Evolutionary conservation across 1,284 basidiomycete genomes (phyloP).

Genomic region (Entoloma clypeatum): DNA sequence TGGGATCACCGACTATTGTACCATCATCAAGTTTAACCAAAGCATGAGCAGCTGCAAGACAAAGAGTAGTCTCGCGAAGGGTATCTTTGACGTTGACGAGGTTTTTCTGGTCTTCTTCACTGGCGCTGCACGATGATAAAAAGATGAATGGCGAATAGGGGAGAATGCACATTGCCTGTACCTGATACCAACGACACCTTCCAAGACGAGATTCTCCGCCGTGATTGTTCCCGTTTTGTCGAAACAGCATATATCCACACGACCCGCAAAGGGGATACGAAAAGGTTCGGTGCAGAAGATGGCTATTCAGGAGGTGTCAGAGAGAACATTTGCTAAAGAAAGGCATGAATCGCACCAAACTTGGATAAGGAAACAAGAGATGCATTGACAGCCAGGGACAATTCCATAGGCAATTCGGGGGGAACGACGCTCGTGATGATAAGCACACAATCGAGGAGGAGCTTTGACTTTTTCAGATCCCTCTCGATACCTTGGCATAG

Average conservation of each 20-base stretch:
- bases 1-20: constrained; percentile 93
- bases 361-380: constrained; percentile 92
- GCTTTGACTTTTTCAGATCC: constrained; percentile 88
- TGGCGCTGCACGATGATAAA: constrained; percentile 27
- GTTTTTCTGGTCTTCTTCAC: constrained; percentile 54
- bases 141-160: constrained; percentile 1
- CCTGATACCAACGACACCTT: constrained; percentile 88
- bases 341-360: constrained; percentile 51
- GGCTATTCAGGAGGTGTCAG: constrained; percentile 43
- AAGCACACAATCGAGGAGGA: constrained; percentile 88
- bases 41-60: constrained; percentile 93
- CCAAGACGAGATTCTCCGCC: constrained; percentile 89
- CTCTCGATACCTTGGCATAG: constrained; percentile 69
- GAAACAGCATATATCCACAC: constrained; percentile 95
- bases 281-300: constrained; percentile 98
- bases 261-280: constrained; percentile 89
- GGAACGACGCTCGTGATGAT: constrained; percentile 96
- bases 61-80: constrained; percentile 76
- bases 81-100: constrained; percentile 80
- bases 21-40: constrained; percentile 92
- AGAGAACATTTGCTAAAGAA: neutral
- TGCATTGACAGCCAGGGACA: constrained; percentile 91
- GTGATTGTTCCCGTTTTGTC: constrained; percentile 98
- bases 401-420: constrained; percentile 94
- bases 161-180: constrained; percentile 35